Percentiles rank a stretch among this genome's conserved stretches.
Evolutionary conservation across 2,329 filamentous ascomycete genomes (phyloP).

Genomic region (Colletotrichum magnum): DNA sequence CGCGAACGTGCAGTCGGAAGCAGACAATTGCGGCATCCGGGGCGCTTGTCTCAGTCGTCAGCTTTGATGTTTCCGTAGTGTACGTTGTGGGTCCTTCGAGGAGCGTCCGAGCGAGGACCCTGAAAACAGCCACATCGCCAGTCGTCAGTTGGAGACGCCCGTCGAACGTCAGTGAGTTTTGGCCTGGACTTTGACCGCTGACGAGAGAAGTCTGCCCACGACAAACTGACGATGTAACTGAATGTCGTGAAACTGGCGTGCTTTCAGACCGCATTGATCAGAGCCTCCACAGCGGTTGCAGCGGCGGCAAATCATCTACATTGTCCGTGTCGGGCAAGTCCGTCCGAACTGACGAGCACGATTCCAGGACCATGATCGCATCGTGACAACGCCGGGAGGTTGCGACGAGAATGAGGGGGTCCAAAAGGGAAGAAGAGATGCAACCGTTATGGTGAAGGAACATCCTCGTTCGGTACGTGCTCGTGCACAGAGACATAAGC

Average conservation of each 20-base stretch:
- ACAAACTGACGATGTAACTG: constrained; percentile 10
- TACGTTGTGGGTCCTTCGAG: constrained; percentile 8
- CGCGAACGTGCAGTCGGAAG: constrained; percentile 20
- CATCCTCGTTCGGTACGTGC: background rate
- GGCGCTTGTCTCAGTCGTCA: constrained; percentile 21
- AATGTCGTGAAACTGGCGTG: background rate
- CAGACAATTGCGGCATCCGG: constrained; percentile 8
- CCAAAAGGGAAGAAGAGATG: background rate
- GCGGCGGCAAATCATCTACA: background rate
- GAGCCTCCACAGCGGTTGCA: background rate
- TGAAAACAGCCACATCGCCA: constrained; percentile 22
- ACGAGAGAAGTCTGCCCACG: constrained; percentile 4
- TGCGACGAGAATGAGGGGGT: constrained; percentile 6
- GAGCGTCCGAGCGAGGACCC: constrained; percentile 12
- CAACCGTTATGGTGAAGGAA: constrained; percentile 3
- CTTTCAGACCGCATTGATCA: background rate
- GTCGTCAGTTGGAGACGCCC: background rate
- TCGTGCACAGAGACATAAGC: background rate
- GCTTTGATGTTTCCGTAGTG: constrained; percentile 15
- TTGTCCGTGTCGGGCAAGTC: background rate
- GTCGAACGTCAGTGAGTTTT: background rate
- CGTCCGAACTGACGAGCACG: background rate
- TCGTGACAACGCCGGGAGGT: background rate
- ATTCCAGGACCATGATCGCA: background rate
- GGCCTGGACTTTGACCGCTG: background rate